Evolutionary conservation across 495 filamentous ascomycete species (phyloP).

Genomic region (Extremus antarcticus): DNA sequence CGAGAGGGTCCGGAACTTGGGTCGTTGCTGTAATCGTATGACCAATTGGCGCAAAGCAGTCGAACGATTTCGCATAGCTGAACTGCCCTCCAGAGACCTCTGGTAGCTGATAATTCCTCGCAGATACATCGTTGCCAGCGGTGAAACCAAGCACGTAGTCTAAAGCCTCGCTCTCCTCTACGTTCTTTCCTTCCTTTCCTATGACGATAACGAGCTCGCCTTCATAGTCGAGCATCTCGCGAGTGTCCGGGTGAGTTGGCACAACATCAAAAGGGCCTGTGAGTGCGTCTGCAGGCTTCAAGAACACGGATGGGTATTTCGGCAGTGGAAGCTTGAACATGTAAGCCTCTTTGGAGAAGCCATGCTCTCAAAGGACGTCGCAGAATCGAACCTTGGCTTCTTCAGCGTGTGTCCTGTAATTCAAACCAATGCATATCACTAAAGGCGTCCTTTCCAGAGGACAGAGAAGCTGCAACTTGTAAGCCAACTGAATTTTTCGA

Average conservation of each 20-base stretch:
- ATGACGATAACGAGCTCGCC: neutral
- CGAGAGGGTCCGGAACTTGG: neutral
- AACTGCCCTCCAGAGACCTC: neutral
- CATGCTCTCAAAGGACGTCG: too few species aligned
- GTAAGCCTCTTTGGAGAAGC: too few species aligned
- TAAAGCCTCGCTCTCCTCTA: neutral
- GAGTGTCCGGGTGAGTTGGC: neutral
- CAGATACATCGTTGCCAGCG: neutral
- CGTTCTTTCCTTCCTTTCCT: neutral
- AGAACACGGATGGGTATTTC: neutral
- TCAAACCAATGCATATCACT: neutral
- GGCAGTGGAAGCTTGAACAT: too few species aligned
- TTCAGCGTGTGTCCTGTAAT: neutral
- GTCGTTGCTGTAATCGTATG: neutral
- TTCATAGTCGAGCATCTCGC: neutral
- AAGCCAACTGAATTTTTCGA: too few species aligned
- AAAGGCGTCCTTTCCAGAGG: too few species aligned
- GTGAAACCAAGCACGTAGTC: neutral
- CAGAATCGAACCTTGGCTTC: neutral
- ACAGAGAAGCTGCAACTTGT: too few species aligned
- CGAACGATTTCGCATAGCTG: neutral
- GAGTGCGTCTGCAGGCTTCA: neutral
- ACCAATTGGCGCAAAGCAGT: neutral
- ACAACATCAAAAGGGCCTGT: neutral
- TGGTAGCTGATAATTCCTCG: neutral